phyloP scores from a whole-genome alignment of 2,329 filamentous ascomycete species.

The Diaporthe velutina region DNA sequence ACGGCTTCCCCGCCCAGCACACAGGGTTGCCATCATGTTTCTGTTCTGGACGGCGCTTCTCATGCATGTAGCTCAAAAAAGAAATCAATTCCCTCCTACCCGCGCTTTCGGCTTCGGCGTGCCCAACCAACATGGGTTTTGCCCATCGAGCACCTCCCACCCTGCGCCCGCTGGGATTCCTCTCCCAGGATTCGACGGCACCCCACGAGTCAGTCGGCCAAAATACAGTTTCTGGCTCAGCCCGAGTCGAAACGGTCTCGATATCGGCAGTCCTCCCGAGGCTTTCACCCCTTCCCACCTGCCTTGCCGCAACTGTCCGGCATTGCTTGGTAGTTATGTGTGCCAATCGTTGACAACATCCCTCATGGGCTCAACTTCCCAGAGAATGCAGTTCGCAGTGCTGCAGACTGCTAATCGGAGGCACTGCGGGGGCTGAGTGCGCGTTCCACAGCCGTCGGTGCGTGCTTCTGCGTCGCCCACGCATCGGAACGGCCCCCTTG shows the following conservation, averaged over 20 bases:
- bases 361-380: conserved; percentile 3
- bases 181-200: conserved; percentile 10
- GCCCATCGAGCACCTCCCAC: conserved; percentile 30
- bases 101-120: conserved; percentile 8
- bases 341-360: background rate
- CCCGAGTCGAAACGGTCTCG: conserved; percentile 20
- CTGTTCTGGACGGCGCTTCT: conserved; percentile 34
- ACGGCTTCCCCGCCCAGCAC: conserved; percentile 31
- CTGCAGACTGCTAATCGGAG: conserved; percentile 12
- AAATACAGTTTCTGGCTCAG: conserved; percentile 25
- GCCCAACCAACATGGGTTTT: conserved; percentile 28
- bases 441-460: conserved; percentile 31
- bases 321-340: background rate
- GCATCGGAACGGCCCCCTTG: conserved; percentile 34
- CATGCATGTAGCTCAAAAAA: conserved; percentile 33
- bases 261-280: conserved; percentile 11
- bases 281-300: background rate
- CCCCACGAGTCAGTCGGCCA: conserved; percentile 21
- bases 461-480: conserved; percentile 22
- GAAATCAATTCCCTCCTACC: conserved; percentile 7
- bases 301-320: background rate
- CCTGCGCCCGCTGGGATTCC: background rate
- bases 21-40: conserved; percentile 29
- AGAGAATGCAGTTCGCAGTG: background rate
- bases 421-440: conserved; percentile 19